Evolutionary conservation across 2,329 filamentous ascomycete genomes (phyloP).

Genomic region (Aspergillus vadensis): DNA sequence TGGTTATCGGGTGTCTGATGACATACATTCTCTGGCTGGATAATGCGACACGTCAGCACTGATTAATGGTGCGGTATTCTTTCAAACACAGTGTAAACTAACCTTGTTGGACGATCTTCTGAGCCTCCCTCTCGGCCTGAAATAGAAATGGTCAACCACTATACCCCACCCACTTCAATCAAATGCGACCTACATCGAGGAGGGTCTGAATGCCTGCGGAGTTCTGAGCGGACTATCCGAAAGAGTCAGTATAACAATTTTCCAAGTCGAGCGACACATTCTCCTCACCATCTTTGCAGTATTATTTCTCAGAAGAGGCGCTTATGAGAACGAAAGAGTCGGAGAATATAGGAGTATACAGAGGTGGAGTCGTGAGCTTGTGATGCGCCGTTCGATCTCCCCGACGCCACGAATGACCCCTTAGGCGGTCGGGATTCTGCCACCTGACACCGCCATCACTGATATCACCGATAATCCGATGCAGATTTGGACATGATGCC

Average conservation of each 20-base stretch:
- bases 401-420: conserved; percentile 36
- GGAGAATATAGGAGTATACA: conserved; percentile 14
- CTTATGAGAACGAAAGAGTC: conserved; percentile 10
- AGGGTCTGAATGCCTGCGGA: conserved; percentile 97
- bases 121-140: conserved; percentile 94
- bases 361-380: conserved; percentile 32
- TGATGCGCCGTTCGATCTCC: conserved; percentile 25
- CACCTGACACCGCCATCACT: conserved; percentile 31
- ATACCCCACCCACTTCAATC: neutral
- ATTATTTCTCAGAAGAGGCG: conserved; percentile 11
- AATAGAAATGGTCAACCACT: conserved; percentile 15
- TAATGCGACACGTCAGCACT: conserved; percentile 29
- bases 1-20: neutral
- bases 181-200: conserved; percentile 74
- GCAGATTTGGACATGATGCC: conserved; percentile 7
- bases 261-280: conserved; percentile 6
- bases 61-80: neutral
- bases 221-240: conserved; percentile 86
- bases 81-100: conserved; percentile 28
- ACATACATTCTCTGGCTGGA: conserved; percentile 81
- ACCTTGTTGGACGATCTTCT: conserved; percentile 99
- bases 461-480: conserved; percentile 24
- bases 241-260: conserved; percentile 10
- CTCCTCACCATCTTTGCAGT: conserved; percentile 33
- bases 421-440: conserved; percentile 40